Evolutionary conservation across 139 green algal species (phyloP).

Genomic region (Cymbomonas tetramitiformis): DNA sequence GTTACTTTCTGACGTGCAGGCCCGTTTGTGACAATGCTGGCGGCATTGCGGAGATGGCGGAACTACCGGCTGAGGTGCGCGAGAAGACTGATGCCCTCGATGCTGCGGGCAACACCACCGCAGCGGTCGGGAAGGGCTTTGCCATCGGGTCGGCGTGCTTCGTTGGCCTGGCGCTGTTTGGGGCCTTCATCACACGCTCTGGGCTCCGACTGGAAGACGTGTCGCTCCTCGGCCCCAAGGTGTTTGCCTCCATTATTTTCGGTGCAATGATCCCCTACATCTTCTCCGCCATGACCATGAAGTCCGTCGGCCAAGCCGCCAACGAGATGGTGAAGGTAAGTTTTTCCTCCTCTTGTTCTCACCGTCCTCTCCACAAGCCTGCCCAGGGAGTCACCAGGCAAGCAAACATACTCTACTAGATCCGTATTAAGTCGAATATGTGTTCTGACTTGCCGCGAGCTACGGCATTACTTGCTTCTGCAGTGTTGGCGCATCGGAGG

Average conservation of each 20-base stretch:
- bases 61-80: conserved; percentile 67
- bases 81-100: conserved; percentile 43
- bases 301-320: conserved; percentile 38
- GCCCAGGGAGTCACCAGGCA: too few relatives aligned
- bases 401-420: too few relatives aligned
- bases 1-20: too few relatives aligned
- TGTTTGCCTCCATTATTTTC: conserved; percentile 38
- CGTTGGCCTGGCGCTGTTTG: conserved; percentile 27
- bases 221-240: conserved; percentile 42
- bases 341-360: too few relatives aligned
- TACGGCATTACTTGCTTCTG: too few relatives aligned
- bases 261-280: conserved; percentile 48
- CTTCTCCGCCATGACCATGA: conserved; percentile 44
- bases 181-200: conserved; percentile 63
- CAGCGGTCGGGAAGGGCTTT: conserved; percentile 43
- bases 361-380: too few relatives aligned
- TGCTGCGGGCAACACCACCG: conserved; percentile 40
- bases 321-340: conserved; percentile 38
- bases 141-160: conserved; percentile 41
- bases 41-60: conserved; percentile 48
- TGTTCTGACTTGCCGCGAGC: too few relatives aligned
- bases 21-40: conserved; percentile 41
- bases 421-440: too few relatives aligned
- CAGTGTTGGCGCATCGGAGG: too few relatives aligned
- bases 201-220: conserved; percentile 39